These are phyloP conservation scores for Mediolabrus comicus DNA, from an alignment of 108 stramenopile genomes.

Conservation along the genomic window DNA sequence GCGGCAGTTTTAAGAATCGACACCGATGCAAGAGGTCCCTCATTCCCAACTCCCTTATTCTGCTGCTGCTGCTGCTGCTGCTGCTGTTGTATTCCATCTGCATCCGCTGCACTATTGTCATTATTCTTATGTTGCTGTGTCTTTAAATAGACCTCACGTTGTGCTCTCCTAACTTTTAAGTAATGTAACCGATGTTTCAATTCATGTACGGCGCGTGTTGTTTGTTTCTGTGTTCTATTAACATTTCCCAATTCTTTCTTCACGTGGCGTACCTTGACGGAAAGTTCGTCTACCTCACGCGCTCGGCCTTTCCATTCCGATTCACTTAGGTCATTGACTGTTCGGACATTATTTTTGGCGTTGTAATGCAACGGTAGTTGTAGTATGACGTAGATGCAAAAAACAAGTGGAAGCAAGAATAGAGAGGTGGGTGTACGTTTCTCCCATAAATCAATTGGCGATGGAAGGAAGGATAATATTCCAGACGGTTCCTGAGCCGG, in stretches of 20 bases:
- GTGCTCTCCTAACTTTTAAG: constrained; percentile 16
- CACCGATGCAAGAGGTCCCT: not conserved
- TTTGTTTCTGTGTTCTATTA: not conserved
- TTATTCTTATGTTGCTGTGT: not conserved
- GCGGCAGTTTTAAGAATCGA: not conserved
- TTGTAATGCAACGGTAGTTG: constrained; percentile 35
- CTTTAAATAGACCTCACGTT: constrained; percentile 9
- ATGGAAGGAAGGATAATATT: constrained; percentile 18
- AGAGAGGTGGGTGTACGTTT: constrained; percentile 23
- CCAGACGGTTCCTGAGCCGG: not conserved
- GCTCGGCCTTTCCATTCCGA: constrained; percentile 15
- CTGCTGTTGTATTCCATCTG: no score
- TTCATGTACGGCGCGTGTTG: constrained; percentile 2
- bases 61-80: not conserved
- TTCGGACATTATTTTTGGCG: constrained; percentile 2
- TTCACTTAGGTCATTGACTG: not conserved
- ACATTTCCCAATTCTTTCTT: constrained; percentile 10
- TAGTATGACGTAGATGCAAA: constrained; percentile 24
- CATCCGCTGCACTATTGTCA: not conserved
- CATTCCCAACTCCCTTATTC: not conserved
- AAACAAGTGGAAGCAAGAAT: constrained; percentile 33
- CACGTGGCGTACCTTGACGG: not conserved
- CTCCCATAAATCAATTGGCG: constrained; percentile 27
- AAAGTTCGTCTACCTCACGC: not conserved
- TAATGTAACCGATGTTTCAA: constrained; percentile 14